Percentiles rank a stretch among this genome's conserved stretches.
Evolutionary conservation across 495 filamentous ascomycete species (phyloP).

Genomic region (Tirmania nivea): DNA sequence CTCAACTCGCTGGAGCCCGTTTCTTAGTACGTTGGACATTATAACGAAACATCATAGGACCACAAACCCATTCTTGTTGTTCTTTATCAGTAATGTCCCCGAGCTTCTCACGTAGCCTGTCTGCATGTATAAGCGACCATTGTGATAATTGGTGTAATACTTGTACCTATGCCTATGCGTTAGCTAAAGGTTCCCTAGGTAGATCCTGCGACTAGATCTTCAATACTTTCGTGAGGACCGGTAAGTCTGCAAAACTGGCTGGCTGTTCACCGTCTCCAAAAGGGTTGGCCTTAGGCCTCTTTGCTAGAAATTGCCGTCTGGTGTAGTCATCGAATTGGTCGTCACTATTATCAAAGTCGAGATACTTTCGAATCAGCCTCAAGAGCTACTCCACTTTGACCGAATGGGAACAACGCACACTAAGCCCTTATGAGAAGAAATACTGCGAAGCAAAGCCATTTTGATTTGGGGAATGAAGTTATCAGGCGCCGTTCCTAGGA

Average conservation of each 20-base stretch:
- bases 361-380: too few species aligned
- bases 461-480: slow-evolving; percentile 55
- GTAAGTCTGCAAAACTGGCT: slow-evolving; percentile 53
- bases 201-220: not conserved
- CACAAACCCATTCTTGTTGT: slow-evolving; percentile 61
- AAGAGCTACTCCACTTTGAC: too few species aligned
- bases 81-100: slow-evolving; percentile 60
- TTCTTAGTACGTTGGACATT: not conserved
- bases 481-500: slow-evolving; percentile 51
- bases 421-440: slow-evolving; percentile 80
- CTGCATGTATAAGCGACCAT: slow-evolving; percentile 70
- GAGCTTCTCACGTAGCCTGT: slow-evolving; percentile 70
- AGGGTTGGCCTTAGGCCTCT: slow-evolving; percentile 60
- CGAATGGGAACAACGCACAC: slow-evolving; percentile 29
- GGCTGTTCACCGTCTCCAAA: slow-evolving; percentile 50
- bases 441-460: slow-evolving; percentile 71
- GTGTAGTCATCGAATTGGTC: slow-evolving; percentile 92
- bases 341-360: slow-evolving; percentile 27
- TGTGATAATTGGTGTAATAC: slow-evolving; percentile 77
- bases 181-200: too few species aligned
- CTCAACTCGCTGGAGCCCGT: slow-evolving; percentile 53
- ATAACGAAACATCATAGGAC: not conserved
- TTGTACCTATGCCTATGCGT: slow-evolving; percentile 31
- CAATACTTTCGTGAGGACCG: slow-evolving; percentile 57
- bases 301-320: slow-evolving; percentile 66